Evolutionary conservation across 352 stramenopile species (phyloP).

Genomic region (Phytophthora melonis): DNA sequence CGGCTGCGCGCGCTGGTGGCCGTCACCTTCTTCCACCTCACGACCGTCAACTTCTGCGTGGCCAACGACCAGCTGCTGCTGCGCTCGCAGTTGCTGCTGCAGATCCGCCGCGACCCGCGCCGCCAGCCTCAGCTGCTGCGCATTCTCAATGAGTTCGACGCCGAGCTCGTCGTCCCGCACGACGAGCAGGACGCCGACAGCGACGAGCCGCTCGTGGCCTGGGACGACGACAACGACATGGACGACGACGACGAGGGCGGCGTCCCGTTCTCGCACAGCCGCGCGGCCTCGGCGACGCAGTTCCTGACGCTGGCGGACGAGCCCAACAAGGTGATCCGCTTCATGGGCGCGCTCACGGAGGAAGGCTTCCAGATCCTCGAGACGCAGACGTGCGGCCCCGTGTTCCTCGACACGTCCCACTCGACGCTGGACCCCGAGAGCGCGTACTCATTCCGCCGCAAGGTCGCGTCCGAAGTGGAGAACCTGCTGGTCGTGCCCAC

Average conservation of each 20-base stretch:
- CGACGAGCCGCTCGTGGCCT: slow-evolving; percentile 33
- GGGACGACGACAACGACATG: slow-evolving; percentile 45
- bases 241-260: slow-evolving; percentile 33
- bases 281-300: slow-evolving; percentile 26
- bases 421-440: slow-evolving; percentile 71
- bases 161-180: slow-evolving; percentile 37
- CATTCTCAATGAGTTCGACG: slow-evolving; percentile 45
- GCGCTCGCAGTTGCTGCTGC: slow-evolving; percentile 68
- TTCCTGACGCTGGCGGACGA: slow-evolving; percentile 72
- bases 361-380: slow-evolving; percentile 57
- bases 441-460: slow-evolving; percentile 58
- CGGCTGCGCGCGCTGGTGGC: slow-evolving; percentile 68
- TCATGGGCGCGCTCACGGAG: slow-evolving; percentile 47
- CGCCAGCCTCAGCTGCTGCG: slow-evolving; percentile 41
- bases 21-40: slow-evolving; percentile 86
- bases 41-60: slow-evolving; percentile 67
- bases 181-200: slow-evolving; percentile 40
- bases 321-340: slow-evolving; percentile 50
- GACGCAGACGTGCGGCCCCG: slow-evolving; percentile 61
- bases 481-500: slow-evolving; percentile 44
- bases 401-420: slow-evolving; percentile 74
- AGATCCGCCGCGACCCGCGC: slow-evolving; percentile 38
- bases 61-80: slow-evolving; percentile 72
- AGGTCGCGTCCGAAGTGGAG: slow-evolving; percentile 64
- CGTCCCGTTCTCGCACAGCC: slow-evolving; percentile 26